Evolutionary conservation across 225 moss, liverwort and hornwort genomes (phyloP).

Genomic region (Pleurozium schreberi): DNA sequence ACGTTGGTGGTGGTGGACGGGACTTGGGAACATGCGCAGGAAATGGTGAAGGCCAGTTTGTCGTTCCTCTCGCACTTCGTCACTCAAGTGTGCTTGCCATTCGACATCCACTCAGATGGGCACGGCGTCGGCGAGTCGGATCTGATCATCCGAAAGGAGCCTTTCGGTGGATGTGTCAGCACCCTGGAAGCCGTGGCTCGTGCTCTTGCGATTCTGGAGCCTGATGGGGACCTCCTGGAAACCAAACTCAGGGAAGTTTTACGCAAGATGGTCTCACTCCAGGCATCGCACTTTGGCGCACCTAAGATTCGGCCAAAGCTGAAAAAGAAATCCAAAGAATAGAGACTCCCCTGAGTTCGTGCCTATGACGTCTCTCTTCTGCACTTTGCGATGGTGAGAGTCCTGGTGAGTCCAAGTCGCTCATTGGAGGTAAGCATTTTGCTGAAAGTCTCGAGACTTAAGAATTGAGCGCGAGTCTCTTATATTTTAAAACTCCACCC

Average conservation of each 20-base stretch:
- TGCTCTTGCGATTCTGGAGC: conserved; percentile 51
- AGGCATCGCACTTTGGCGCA: conserved; percentile 33
- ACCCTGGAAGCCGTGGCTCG: conserved; percentile 86
- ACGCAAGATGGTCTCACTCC: conserved; percentile 65
- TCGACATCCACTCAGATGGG: conserved; percentile 45
- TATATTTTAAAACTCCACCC: background rate
- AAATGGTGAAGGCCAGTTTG: conserved; percentile 87
- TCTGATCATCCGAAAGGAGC: conserved; percentile 72
- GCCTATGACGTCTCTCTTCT: background rate
- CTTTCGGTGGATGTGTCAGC: conserved; percentile 83
- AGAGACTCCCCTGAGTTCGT: background rate
- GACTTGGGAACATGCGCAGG: conserved; percentile 88
- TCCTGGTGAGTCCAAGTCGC: background rate
- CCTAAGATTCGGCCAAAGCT: conserved; percentile 46
- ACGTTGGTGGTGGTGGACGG: conserved; percentile 71
- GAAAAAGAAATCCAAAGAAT: conserved; percentile 14
- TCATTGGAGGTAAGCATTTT: background rate
- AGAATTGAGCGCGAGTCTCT: background rate
- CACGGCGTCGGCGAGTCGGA: conserved; percentile 62
- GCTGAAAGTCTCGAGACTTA: background rate
- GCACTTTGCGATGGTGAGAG: background rate
- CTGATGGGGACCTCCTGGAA: conserved; percentile 33
- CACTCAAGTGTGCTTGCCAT: conserved; percentile 68
- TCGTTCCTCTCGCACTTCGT: conserved; percentile 50
- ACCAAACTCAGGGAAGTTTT: conserved; percentile 51